Percentiles rank a stretch among this genome's conserved stretches.
Conservation (phyloP, 192 early-diverging fungal genomes). For the Mortierella claussenii region DNA sequence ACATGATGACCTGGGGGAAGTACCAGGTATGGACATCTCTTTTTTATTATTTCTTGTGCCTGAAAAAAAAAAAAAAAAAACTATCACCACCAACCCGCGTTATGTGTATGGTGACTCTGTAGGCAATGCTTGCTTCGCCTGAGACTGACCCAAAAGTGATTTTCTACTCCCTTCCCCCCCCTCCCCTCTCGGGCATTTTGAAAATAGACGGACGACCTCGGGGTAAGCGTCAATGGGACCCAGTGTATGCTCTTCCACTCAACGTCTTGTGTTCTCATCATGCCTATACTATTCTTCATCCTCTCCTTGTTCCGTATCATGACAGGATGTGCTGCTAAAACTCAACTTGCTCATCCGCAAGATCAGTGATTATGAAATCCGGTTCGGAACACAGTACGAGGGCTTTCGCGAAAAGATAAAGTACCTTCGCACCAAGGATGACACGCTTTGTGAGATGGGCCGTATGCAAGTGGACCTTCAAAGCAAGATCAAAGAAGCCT, state of each 20-base stretch:
- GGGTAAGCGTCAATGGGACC: too few relatives aligned
- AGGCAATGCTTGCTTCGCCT: background rate
- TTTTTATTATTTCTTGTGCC: background rate
- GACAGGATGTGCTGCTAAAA: constrained; percentile 44
- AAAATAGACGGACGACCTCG: constrained; percentile 50
- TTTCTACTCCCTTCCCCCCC: background rate
- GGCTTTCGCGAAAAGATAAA: constrained; percentile 47
- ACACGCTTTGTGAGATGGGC: constrained; percentile 43
- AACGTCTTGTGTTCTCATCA: too few relatives aligned
- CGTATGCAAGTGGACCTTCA: constrained; percentile 31
- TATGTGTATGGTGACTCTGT: background rate
- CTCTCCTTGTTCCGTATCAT: background rate
- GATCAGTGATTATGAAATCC: constrained; percentile 51
- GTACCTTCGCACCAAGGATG: constrained; percentile 37
- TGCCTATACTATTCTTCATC: too few relatives aligned
- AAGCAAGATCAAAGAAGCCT: constrained; percentile 23
- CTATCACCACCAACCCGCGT: too few relatives aligned
- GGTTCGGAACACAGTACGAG: constrained; percentile 42
- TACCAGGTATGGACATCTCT: constrained; percentile 19
- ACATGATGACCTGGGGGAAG: constrained; percentile 54
- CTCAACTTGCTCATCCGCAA: constrained; percentile 49
- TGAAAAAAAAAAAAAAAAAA: background rate
- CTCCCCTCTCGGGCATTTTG: background rate
- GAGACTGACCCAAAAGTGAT: background rate
- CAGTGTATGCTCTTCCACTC: too few relatives aligned